phyloP scores from a whole-genome alignment of 192 early-diverging fungal genomes.

The Podila minutissima region DNA sequence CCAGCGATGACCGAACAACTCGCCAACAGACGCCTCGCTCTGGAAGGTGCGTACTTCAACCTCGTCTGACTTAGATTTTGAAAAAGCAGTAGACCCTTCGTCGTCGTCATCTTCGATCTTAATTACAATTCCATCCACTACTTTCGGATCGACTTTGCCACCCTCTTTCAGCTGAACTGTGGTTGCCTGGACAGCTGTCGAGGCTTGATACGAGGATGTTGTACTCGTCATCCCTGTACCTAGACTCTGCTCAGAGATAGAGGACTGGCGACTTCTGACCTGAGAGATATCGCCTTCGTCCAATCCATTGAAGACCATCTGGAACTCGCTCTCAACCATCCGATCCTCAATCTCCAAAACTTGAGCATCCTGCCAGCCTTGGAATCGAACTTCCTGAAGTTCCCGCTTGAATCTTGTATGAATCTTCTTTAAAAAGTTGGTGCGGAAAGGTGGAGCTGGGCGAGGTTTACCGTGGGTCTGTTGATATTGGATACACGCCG shows the following conservation, averaged over 20 bases:
- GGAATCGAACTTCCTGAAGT: conserved; percentile 47
- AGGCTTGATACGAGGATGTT: neutral
- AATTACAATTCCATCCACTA: conserved; percentile 17
- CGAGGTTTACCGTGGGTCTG: conserved; percentile 39
- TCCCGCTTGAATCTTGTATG: conserved; percentile 46
- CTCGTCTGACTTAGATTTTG: conserved; percentile 5
- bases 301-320: conserved; percentile 42
- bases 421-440: conserved; percentile 46
- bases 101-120: conserved; percentile 45
- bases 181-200: neutral
- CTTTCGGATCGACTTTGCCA: neutral
- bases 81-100: neutral
- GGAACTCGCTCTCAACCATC: conserved; percentile 39
- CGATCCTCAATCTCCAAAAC: conserved; percentile 45
- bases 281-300: conserved; percentile 27
- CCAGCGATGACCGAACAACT: conserved; percentile 49
- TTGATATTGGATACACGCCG: conserved; percentile 10
- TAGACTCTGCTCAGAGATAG: neutral
- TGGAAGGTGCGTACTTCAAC: conserved; percentile 34
- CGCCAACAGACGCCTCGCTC: conserved; percentile 43
- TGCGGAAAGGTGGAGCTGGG: conserved; percentile 35
- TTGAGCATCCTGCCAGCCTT: conserved; percentile 52
- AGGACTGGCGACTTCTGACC: neutral
- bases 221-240: neutral
- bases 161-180: neutral